Conservation (phyloP, 2,329 filamentous ascomycete species). For the Trichoderma sp. region DNA sequence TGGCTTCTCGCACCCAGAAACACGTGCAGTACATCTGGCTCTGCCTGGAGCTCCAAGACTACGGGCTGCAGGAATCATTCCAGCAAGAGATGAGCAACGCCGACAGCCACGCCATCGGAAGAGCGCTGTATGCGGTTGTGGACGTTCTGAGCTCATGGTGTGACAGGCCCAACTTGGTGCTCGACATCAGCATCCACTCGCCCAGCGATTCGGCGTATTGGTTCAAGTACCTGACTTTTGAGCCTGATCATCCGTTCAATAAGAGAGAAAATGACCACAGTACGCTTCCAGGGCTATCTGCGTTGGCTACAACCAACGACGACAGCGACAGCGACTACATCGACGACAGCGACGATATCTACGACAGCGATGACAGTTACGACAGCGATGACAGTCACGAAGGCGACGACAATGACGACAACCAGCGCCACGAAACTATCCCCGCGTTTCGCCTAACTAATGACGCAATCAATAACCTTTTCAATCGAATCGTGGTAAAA, state of each 20-base stretch:
- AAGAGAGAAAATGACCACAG: neutral
- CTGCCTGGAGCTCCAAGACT: slow-evolving; percentile 32
- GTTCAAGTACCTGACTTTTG: slow-evolving; percentile 36
- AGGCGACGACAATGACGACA: too few species aligned
- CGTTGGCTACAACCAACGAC: neutral
- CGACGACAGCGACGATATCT: too few species aligned
- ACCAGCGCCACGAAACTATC: neutral
- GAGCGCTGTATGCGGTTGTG: slow-evolving; percentile 29
- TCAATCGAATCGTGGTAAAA: slow-evolving; percentile 35
- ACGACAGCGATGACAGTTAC: too few species aligned
- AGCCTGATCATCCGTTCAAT: slow-evolving; percentile 15
- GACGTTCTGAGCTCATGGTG: slow-evolving; percentile 37
- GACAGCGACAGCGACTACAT: too few species aligned
- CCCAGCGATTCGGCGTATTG: slow-evolving; percentile 40
- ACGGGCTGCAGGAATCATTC: slow-evolving; percentile 10
- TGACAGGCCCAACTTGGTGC: slow-evolving; percentile 35
- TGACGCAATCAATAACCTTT: slow-evolving; percentile 21
- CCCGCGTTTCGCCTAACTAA: neutral
- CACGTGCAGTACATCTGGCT: slow-evolving; percentile 35
- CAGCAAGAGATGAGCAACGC: slow-evolving; percentile 10
- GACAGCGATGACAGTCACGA: too few species aligned
- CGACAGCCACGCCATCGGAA: slow-evolving; percentile 28
- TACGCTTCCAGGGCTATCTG: neutral
- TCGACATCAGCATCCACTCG: slow-evolving; percentile 43
- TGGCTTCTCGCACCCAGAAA: slow-evolving; percentile 37